These are phyloP conservation scores for Apodospora peruviana DNA, from an alignment of 495 filamentous ascomycete species.

Conservation along the genomic window DNA sequence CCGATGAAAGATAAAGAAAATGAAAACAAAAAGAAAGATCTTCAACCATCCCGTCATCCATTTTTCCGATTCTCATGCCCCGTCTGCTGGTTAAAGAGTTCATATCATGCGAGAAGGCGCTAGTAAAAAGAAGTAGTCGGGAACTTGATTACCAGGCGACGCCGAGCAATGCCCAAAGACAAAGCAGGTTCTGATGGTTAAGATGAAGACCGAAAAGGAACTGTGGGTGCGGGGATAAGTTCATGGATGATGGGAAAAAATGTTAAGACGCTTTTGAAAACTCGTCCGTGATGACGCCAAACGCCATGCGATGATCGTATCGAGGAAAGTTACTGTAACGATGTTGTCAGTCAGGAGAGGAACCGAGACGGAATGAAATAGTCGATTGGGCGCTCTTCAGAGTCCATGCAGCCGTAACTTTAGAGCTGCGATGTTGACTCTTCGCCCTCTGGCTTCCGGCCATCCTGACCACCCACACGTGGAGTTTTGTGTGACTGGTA, in stretches of 20 bases:
- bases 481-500: too few species aligned
- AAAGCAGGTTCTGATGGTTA: conserved; percentile 6
- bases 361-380: too few species aligned
- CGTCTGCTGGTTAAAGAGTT: neutral
- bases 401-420: too few species aligned
- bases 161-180: conserved; percentile 15
- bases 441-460: too few species aligned
- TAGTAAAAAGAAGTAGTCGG: conserved; percentile 2
- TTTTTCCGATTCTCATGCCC: neutral
- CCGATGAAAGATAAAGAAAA: too few species aligned
- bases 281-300: neutral
- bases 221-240: neutral
- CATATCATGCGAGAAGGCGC: conserved; percentile 1
- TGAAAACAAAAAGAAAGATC: neutral
- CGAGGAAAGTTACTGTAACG: too few species aligned
- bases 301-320: neutral
- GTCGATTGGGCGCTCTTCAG: too few species aligned
- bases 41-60: neutral
- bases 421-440: too few species aligned
- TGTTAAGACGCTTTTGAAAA: neutral
- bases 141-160: conserved; percentile 9
- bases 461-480: too few species aligned
- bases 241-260: neutral
- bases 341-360: too few species aligned
- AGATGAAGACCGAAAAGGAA: conserved; percentile 5